These are phyloP conservation scores for Aspergillus spinulosporus DNA, from an alignment of 2,329 filamentous ascomycete species.

Conservation along the genomic window DNA sequence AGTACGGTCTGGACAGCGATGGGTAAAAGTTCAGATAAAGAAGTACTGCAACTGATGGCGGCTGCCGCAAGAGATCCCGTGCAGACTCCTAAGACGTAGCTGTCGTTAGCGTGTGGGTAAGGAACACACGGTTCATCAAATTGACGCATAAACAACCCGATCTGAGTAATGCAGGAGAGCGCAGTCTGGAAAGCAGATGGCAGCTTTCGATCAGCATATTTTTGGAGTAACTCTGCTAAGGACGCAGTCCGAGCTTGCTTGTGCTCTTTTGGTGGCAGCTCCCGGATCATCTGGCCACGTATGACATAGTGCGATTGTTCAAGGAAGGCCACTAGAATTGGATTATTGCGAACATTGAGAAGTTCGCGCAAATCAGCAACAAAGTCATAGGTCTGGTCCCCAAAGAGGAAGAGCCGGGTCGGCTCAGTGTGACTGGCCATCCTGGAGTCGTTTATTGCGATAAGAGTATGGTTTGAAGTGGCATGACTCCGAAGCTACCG, in stretches of 20 bases:
- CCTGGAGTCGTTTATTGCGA: not conserved
- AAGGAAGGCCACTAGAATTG: conserved; percentile 15
- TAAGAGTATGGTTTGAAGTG: not conserved
- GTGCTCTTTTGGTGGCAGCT: conserved; percentile 1
- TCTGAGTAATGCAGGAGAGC: conserved; percentile 13
- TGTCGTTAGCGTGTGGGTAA: conserved; percentile 9
- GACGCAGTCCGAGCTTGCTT: conserved; percentile 10
- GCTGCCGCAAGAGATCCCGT: conserved; percentile 37
- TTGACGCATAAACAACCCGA: conserved; percentile 16
- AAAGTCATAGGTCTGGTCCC: conserved; percentile 22
- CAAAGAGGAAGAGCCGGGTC: conserved; percentile 20
- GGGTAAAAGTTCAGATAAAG: conserved; percentile 35
- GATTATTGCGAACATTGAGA: not conserved
- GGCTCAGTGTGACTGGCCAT: not conserved
- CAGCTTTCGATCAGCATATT: conserved; percentile 4
- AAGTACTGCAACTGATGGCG: conserved; percentile 32
- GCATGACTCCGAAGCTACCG: not conserved
- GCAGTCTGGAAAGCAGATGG: conserved; percentile 12
- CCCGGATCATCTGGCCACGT: conserved; percentile 13
- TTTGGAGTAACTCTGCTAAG: conserved; percentile 12
- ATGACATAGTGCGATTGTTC: conserved; percentile 12
- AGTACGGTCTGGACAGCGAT: conserved; percentile 38
- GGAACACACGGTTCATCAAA: conserved; percentile 1
- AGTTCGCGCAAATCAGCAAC: conserved; percentile 4
- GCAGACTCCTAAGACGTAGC: conserved; percentile 31